Evolutionary conservation across 495 filamentous ascomycete species (phyloP).

Genomic region (Cryomyces minteri): DNA sequence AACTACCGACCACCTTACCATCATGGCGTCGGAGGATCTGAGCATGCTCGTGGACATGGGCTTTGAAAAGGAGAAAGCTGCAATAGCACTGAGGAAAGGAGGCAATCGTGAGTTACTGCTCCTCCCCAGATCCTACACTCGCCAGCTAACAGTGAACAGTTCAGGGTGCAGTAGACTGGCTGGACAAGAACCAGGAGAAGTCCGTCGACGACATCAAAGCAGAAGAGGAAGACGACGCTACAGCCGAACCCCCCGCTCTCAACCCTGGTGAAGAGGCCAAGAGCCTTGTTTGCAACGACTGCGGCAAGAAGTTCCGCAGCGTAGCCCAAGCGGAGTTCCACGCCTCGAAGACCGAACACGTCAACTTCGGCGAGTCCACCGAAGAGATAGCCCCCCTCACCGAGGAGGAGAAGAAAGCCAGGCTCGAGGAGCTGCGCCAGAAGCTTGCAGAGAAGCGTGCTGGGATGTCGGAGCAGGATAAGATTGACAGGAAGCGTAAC

Average conservation of each 20-base stretch:
- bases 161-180: slow-evolving; percentile 81
- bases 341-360: slow-evolving; percentile 53
- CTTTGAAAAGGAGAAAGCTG: slow-evolving; percentile 63
- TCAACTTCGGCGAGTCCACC: slow-evolving; percentile 83
- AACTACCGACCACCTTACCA: slow-evolving; percentile 4
- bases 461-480: slow-evolving; percentile 52
- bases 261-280: slow-evolving; percentile 43
- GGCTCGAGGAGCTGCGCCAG: slow-evolving; percentile 52
- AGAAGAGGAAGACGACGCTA: slow-evolving; percentile 34
- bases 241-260: slow-evolving; percentile 30
- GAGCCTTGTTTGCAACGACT: slow-evolving; percentile 74
- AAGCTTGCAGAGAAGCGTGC: slow-evolving; percentile 59
- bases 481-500: slow-evolving; percentile 72
- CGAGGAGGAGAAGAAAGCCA: slow-evolving; percentile 73
- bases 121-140: neutral
- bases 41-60: slow-evolving; percentile 85
- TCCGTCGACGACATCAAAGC: slow-evolving; percentile 57
- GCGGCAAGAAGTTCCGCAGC: slow-evolving; percentile 75
- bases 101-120: slow-evolving; percentile 42
- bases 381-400: slow-evolving; percentile 83
- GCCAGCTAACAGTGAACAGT: slow-evolving; percentile 31
- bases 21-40: slow-evolving; percentile 52
- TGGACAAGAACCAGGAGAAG: slow-evolving; percentile 76
- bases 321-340: slow-evolving; percentile 73
- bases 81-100: slow-evolving; percentile 63